Conservation (phyloP, 768 basidiomycete genomes). For the Xerocomellus chrysenteron region DNA sequence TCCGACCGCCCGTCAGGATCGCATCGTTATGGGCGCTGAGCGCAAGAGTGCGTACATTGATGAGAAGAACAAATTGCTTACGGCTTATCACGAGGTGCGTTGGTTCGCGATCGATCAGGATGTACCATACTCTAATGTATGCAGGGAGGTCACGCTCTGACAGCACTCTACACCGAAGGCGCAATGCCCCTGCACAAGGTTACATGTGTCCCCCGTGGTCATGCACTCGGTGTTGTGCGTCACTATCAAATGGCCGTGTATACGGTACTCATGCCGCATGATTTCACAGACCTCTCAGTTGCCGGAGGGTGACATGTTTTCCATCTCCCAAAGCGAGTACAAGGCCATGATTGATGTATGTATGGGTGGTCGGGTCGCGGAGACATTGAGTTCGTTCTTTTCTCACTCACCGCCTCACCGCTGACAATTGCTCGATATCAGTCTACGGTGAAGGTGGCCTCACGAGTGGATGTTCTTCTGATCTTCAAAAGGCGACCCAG, state of each 20-base stretch:
- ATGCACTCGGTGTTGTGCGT: constrained; percentile 84
- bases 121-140: constrained; percentile 10
- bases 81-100: constrained; percentile 92
- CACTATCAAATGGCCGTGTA: not conserved
- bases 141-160: constrained; percentile 90
- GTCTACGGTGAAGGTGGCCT: constrained; percentile 88
- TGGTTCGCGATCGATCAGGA: not conserved
- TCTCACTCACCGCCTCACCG: not conserved
- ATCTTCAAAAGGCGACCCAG: constrained; percentile 76
- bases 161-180: constrained; percentile 90
- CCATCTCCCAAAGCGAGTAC: constrained; percentile 71
- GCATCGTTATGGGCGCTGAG: constrained; percentile 96
- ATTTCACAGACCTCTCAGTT: constrained; percentile 64
- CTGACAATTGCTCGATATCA: constrained; percentile 29
- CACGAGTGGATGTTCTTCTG: constrained; percentile 89
- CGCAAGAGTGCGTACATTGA: constrained; percentile 88
- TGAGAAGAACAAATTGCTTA: constrained; percentile 81
- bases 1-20: constrained; percentile 52
- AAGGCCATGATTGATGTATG: constrained; percentile 84
- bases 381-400: constrained; percentile 69
- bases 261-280: constrained; percentile 10
- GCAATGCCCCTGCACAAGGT: constrained; percentile 98
- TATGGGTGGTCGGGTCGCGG: constrained; percentile 94
- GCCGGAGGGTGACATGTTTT: constrained; percentile 74
- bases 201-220: constrained; percentile 94